Conservation (phyloP, 2,329 filamentous ascomycete species). For the Juglanconis oblonga region DNA sequence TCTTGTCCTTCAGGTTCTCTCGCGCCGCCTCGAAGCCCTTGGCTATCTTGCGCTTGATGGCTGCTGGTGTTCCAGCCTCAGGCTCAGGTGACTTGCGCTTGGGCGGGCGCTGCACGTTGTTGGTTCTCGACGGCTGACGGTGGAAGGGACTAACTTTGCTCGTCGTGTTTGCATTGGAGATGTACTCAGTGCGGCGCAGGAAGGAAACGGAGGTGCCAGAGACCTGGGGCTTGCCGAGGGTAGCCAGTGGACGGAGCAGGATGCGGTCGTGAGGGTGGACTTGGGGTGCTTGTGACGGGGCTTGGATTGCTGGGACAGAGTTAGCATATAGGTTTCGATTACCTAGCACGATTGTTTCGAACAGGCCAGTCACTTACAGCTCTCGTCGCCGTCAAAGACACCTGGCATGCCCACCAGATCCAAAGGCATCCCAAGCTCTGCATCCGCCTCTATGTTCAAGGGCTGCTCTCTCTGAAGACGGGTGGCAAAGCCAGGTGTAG, state of each 20-base stretch:
- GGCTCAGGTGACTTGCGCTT: conserved; percentile 55
- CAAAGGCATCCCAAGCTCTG: conserved; percentile 95
- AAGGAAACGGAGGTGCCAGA: conserved; percentile 82
- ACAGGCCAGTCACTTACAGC: conserved; percentile 58
- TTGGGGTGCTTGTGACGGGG: conserved; percentile 65
- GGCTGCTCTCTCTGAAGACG: conserved; percentile 87
- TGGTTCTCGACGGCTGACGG: conserved; percentile 19
- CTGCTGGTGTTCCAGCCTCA: conserved; percentile 61
- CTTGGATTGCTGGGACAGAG: conserved; percentile 68
- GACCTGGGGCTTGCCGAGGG: conserved; percentile 79
- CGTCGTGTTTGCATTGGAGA: conserved; percentile 46
- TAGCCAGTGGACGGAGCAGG: conserved; percentile 78
- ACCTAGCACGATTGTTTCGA: background rate
- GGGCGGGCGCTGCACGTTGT: conserved; percentile 33
- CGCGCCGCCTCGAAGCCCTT: conserved; percentile 57
- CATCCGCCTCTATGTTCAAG: conserved; percentile 94
- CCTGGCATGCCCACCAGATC: conserved; percentile 93
- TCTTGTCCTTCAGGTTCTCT: conserved; percentile 51
- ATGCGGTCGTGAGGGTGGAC: conserved; percentile 81
- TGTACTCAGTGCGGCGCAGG: conserved; percentile 94
- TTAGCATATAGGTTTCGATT: background rate
- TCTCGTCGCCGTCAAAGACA: conserved; percentile 92
- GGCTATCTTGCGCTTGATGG: conserved; percentile 66
- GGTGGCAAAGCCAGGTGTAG: conserved; percentile 84
- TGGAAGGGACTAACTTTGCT: conserved; percentile 16